Evolutionary conservation across 2,329 filamentous ascomycete genomes (phyloP), one percentile per base, ranked within the genome.

Genomic region (Monilinia laxa): DNA sequence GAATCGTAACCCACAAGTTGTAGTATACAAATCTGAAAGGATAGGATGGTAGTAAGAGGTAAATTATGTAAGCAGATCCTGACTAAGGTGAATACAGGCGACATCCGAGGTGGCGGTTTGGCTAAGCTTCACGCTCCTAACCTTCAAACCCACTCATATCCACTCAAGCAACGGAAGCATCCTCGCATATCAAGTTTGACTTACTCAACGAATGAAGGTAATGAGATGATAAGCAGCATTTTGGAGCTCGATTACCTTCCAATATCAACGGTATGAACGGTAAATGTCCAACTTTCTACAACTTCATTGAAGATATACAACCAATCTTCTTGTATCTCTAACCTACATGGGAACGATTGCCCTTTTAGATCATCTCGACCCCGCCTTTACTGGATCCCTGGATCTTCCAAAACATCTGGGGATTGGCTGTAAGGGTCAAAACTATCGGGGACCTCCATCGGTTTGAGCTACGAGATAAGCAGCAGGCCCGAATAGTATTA

Each of bases 181-280:
- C 38, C 25, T 47, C 51, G 51, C 52, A 64, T 45, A 64, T 73
- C 71, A 20, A 70, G 63, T 47, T 69, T 53, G 28, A 71, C 28
- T 56, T 64, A 47, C 20, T 18, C 49, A 25, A 70, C 53, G 53
- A 65, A 64, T 23, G 69, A 60, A 40, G 70, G 69, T n/a, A 72
- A 67, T 25, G 70, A 66, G 35, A 67, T 63, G 51, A 51, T 56
- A 42, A 64, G 62, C 62, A 47, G 3, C 25, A 23, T 51, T 51
- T n/a, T 16, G 11, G n/a, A 38, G 31, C 35, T 20, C 11, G 28
- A 18, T n/a, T 14, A 56, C n/a, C 62, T 45, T 28, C 12, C 20
- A 35, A 12, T 60, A 12, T 38, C 47, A 49, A 53, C 31, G 59
- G 47, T n/a, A 31, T 40, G 4, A 40, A 40, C 28, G 40, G 16